These are phyloP conservation scores for Aspergillus tanneri DNA, from an alignment of 2,329 filamentous ascomycete species.

Conservation along the genomic window DNA sequence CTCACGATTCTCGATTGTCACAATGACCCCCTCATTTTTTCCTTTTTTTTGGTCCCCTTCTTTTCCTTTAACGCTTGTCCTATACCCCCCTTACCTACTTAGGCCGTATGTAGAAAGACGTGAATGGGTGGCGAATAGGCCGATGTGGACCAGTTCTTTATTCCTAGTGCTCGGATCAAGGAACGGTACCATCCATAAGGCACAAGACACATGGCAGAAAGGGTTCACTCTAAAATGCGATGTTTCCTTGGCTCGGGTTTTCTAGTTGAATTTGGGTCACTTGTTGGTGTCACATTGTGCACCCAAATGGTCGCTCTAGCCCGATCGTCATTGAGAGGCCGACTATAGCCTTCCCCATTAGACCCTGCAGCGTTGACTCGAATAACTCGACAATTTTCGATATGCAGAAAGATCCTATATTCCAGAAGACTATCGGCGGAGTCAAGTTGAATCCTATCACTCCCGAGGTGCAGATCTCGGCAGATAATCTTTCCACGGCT, in stretches of 20 bases:
- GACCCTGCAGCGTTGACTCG: neutral
- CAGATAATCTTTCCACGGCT: neutral
- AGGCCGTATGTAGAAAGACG: no score
- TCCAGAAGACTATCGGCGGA: neutral
- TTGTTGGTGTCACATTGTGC: conserved; percentile 4
- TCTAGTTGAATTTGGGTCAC: neutral
- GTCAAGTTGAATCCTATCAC: neutral
- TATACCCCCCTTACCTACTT: no score
- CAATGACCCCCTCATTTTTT: neutral
- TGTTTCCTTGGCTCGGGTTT: neutral
- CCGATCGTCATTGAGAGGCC: neutral
- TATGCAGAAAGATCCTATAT: neutral
- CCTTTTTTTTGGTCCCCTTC: neutral
- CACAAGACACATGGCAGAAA: conserved; percentile 6
- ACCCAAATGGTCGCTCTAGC: neutral
- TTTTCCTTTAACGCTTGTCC: neutral
- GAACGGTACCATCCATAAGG: neutral
- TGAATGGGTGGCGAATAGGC: no score
- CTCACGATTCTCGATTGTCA: neutral
- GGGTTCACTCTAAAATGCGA: neutral
- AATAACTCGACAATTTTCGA: neutral
- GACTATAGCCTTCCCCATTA: neutral
- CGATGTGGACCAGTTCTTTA: neutral
- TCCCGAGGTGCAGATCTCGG: neutral
- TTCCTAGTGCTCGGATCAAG: neutral